These are phyloP conservation scores for Ustilago xerochloae DNA, from an alignment of 1,284 basidiomycete genomes.

Conservation along the genomic window DNA sequence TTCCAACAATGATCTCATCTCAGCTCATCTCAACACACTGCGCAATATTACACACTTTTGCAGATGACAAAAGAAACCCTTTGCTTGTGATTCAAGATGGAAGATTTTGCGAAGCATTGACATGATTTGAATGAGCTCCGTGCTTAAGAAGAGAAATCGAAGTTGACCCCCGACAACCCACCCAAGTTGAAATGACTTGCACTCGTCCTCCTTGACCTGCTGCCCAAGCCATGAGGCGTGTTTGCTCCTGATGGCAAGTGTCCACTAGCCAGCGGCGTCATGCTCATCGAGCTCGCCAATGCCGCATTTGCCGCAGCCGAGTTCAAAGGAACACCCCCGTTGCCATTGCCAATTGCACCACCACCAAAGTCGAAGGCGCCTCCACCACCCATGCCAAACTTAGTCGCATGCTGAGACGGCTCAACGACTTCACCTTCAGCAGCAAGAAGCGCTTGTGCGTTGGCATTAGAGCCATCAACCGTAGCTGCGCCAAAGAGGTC, in stretches of 20 bases:
- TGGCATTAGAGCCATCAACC: constrained; percentile 1
- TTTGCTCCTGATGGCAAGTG: constrained; percentile 30
- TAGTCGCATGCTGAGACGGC: constrained; percentile 24
- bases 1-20: constrained; percentile 14
- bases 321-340: constrained; percentile 41
- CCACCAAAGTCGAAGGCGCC: constrained; percentile 50
- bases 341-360: constrained; percentile 47
- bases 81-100: neutral
- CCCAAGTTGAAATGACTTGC: constrained; percentile 26
- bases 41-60: neutral
- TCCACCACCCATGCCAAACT: constrained; percentile 53
- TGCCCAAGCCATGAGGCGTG: constrained; percentile 30
- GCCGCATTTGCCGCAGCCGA: constrained; percentile 32
- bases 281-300: constrained; percentile 21
- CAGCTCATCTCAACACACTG: neutral
- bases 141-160: constrained; percentile 28
- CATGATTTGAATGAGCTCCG: neutral
- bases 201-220: constrained; percentile 29
- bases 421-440: constrained; percentile 17
- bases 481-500: constrained; percentile 39
- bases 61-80: neutral
- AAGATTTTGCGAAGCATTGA: neutral
- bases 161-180: constrained; percentile 30
- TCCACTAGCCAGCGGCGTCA: constrained; percentile 29
- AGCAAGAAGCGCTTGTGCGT: constrained; percentile 10